Conservation (phyloP, 371 early-diverging fungal species). For the Entomophthora muscae region DNA sequence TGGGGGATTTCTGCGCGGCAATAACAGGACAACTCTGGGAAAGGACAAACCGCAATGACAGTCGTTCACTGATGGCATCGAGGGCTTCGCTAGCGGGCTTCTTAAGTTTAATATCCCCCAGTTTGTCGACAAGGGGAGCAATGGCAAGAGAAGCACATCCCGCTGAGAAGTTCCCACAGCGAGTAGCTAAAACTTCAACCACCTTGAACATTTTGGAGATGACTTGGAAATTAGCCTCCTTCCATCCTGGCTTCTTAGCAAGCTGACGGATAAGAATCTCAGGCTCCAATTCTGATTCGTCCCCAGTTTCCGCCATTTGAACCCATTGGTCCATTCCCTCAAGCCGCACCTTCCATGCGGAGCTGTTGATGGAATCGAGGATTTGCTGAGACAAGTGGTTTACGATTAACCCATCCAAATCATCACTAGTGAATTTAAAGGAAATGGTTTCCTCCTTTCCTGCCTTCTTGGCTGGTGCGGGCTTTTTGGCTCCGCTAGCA, state of each 20-base stretch:
- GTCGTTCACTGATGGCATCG: slow-evolving; percentile 47
- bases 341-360: slow-evolving; percentile 75
- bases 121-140: slow-evolving; percentile 63
- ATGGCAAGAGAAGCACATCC: slow-evolving; percentile 56
- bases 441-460: slow-evolving; percentile 48
- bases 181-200: slow-evolving; percentile 41
- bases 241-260: slow-evolving; percentile 76
- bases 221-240: slow-evolving; percentile 91
- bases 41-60: slow-evolving; percentile 61
- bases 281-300: slow-evolving; percentile 33
- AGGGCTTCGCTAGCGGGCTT: slow-evolving; percentile 63
- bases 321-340: slow-evolving; percentile 22
- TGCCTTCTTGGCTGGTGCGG: slow-evolving; percentile 18
- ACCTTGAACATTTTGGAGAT: slow-evolving; percentile 24
- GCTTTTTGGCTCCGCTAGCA: slow-evolving; percentile 11
- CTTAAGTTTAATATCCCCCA: slow-evolving; percentile 86
- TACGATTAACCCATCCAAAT: slow-evolving; percentile 40
- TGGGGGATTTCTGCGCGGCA: slow-evolving; percentile 71
- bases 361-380: slow-evolving; percentile 38
- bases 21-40: slow-evolving; percentile 52
- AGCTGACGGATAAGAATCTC: slow-evolving; percentile 69
- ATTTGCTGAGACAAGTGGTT: slow-evolving; percentile 36
- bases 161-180: slow-evolving; percentile 40
- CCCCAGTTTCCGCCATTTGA: neutral
- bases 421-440: slow-evolving; percentile 44